Evolutionary conservation across 2,329 filamentous ascomycete species (phyloP).

Genomic region (Diaporthe sp.): DNA sequence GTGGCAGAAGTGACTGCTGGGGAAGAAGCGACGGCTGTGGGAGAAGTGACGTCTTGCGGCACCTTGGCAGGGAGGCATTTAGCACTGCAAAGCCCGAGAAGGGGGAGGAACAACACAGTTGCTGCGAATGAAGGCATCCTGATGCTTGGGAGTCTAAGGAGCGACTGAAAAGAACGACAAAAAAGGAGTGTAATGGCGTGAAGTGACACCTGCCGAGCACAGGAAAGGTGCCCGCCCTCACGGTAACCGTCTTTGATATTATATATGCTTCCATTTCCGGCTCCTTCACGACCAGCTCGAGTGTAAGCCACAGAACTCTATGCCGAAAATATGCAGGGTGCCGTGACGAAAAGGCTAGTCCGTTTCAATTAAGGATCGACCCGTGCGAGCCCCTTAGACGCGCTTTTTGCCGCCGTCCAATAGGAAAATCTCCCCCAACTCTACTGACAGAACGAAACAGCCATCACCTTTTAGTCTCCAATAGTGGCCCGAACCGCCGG

Average conservation of each 20-base stretch:
- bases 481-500: constrained; percentile 30
- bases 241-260: neutral
- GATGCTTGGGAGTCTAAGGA: constrained; percentile 25
- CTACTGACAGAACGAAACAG: constrained; percentile 28
- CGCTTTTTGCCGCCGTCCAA: constrained; percentile 31
- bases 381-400: constrained; percentile 33
- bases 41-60: neutral
- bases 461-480: constrained; percentile 29
- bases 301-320: neutral
- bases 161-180: constrained; percentile 12
- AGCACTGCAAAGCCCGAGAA: constrained; percentile 33
- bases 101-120: constrained; percentile 35
- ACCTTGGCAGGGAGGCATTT: neutral
- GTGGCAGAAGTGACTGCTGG: too few relatives aligned
- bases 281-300: neutral
- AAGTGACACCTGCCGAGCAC: neutral
- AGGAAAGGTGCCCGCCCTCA: neutral
- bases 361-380: constrained; percentile 25
- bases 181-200: constrained; percentile 19
- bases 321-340: constrained; percentile 28
- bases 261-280: constrained; percentile 12
- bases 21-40: neutral
- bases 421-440: neutral
- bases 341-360: constrained; percentile 19
- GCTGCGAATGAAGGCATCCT: constrained; percentile 38